Base-by-base conservation (phyloP, 441 rosid genomes). In the Populus hybrid region DNA sequence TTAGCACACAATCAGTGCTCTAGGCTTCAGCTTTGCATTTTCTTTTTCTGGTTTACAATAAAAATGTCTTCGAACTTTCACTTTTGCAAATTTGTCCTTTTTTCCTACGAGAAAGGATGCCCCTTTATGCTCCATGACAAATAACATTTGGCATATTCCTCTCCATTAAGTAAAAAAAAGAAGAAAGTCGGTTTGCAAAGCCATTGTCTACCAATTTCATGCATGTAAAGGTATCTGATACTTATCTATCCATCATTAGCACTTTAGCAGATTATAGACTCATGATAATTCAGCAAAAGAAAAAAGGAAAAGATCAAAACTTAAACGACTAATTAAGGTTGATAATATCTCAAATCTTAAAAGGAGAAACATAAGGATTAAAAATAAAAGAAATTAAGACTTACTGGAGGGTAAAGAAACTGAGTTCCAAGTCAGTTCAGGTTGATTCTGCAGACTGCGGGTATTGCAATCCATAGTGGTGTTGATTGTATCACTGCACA, bases 391-490 rank as follows among this genome's bases (percentile, higher is more conserved):
- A 50, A 74, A 10, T 3, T 2, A 40, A 64, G 29, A 38, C 90
- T 85, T 81, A 87, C 90, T 29, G 40, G 69, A 79, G 12, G 38
- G 38, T 56, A 24, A 40, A 10, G 80, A 79, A 7, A 72, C 66
- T 7, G 87, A 80, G 76, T 75, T 76, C 78, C 78, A 82, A 68
- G 64, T 28, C 7, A 59, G 28, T 23, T 63, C 84, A 45, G 20
- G 20, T 45, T 45, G 20, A 35, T 69, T 35, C 61, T 72, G 85
- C 24, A 78, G 80, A 67, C 21, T 74, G 67, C 74, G 72, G 56
- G 63, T 70, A 42, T 83, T 40, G 80, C 91, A 88, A 69, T 84
- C 87, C 3, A 83, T 73, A 12, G 85, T 79, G 18, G 86, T 68
- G 21, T 88, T 88, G 77, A 80, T 69, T 7, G 84, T 89, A 20